These are phyloP conservation scores for Asterophora lycoperdoides DNA, from an alignment of 768 basidiomycete genomes.

Conservation along the genomic window DNA sequence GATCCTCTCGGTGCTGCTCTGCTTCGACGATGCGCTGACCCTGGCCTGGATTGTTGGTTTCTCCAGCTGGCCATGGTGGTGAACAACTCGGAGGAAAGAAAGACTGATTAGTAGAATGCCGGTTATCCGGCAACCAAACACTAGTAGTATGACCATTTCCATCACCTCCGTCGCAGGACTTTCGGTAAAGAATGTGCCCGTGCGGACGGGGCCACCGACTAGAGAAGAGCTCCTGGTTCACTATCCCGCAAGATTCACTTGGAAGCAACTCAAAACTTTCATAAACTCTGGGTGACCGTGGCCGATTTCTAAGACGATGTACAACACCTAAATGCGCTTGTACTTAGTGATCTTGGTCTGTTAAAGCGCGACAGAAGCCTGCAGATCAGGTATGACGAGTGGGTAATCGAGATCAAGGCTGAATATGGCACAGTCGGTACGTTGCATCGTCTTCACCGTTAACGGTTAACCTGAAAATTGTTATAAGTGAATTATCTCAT, in stretches of 20 bases:
- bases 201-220: conserved; percentile 63
- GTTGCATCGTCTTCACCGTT: conserved; percentile 15
- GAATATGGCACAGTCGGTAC: conserved; percentile 66
- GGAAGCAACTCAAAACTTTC: conserved; percentile 71
- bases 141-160: conserved; percentile 9
- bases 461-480: background rate
- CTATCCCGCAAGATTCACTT: conserved; percentile 76
- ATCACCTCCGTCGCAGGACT: conserved; percentile 1
- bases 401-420: conserved; percentile 49
- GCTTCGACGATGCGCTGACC: conserved; percentile 3
- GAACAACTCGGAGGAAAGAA: background rate
- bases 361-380: conserved; percentile 70
- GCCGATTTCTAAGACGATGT: background rate
- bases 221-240: conserved; percentile 58
- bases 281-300: conserved; percentile 69
- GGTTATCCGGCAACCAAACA: background rate
- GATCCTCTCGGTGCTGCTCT: background rate
- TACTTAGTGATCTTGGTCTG: conserved; percentile 77
- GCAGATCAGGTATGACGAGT: conserved; percentile 62
- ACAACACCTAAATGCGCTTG: background rate
- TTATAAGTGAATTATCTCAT: conserved; percentile 64
- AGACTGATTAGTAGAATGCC: too few species aligned
- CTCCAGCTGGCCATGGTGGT: conserved; percentile 14
- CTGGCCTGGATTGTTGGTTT: conserved; percentile 6
- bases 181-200: conserved; percentile 28